A percentile compares a stretch with the other conserved stretches of the same genome.
Conservation (phyloP, 352 stramenopile species). For the Sclerospora graminicola region DNA sequence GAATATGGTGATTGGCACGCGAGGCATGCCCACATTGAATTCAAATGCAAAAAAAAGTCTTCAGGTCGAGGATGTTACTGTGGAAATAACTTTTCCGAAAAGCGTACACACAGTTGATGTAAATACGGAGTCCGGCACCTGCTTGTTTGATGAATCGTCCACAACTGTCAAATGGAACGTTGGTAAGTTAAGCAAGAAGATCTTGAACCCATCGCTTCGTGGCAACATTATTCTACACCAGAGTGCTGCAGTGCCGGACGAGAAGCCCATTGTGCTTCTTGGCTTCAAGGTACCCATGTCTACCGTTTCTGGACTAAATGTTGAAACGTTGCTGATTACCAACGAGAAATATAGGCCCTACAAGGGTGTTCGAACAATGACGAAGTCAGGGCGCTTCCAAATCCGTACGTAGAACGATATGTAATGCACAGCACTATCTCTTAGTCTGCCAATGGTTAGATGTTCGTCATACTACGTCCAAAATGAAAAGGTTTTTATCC, state of each 20-base stretch:
- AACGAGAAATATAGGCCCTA: constrained; percentile 98
- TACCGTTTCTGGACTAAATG: constrained; percentile 92
- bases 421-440: background rate
- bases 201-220: constrained; percentile 75
- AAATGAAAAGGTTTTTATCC: too few species aligned
- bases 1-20: constrained; percentile 62
- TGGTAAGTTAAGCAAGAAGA: constrained; percentile 90
- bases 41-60: constrained; percentile 74
- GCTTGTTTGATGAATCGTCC: constrained; percentile 92
- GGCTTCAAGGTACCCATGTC: constrained; percentile 95
- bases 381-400: constrained; percentile 92
- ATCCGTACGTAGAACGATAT: constrained; percentile 76
- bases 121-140: constrained; percentile 86
- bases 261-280: constrained; percentile 91
- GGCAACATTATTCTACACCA: constrained; percentile 89
- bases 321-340: constrained; percentile 90
- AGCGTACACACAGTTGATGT: constrained; percentile 92
- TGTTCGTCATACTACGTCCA: too few species aligned
- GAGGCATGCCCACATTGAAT: constrained; percentile 65
- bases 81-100: constrained; percentile 95
- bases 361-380: constrained; percentile 96
- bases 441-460: too few species aligned
- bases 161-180: constrained; percentile 94
- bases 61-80: constrained; percentile 86
- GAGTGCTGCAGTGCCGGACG: constrained; percentile 68